These are phyloP conservation scores for Phytomonas sp. DNA, from an alignment of 208 protist genomes.

Conservation along the genomic window DNA sequence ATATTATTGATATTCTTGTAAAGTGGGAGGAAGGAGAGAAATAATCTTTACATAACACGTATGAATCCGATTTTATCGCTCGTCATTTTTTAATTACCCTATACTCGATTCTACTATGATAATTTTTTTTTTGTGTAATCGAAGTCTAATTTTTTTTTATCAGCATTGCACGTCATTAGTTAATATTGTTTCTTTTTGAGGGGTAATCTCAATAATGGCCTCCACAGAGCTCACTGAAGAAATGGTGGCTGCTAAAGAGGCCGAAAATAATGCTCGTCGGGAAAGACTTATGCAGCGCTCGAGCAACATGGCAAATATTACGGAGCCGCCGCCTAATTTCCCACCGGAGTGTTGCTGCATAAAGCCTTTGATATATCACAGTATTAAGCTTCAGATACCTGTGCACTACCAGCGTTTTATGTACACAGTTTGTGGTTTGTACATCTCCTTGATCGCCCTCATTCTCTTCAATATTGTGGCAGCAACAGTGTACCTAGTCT, in stretches of 20 bases:
- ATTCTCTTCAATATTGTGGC: conserved; percentile 76
- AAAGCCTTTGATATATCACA: conserved; percentile 78
- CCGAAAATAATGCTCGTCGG: conserved; percentile 40
- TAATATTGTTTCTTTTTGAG: conserved; percentile 1
- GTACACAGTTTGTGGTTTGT: conserved; percentile 67
- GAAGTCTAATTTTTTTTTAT: conserved; percentile 1
- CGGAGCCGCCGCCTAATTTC: conserved; percentile 69
- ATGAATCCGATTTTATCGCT: conserved; percentile 4
- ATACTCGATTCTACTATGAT: neutral
- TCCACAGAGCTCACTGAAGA: conserved; percentile 29
- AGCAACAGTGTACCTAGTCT: conserved; percentile 40
- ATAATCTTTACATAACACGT: neutral
- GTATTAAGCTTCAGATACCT: conserved; percentile 71
- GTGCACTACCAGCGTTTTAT: conserved; percentile 68
- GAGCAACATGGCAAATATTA: conserved; percentile 14
- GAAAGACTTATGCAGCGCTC: conserved; percentile 30
- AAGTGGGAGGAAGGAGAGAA: neutral
- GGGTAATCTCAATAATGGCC: neutral
- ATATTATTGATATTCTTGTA: neutral
- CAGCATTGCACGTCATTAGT: neutral
- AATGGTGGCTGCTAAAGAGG: conserved; percentile 76
- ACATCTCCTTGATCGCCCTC: conserved; percentile 46
- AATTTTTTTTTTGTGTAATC: neutral
- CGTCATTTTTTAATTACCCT: neutral
- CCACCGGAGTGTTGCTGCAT: conserved; percentile 77